Conservation (phyloP, 208 protist genomes). For the Acanthamoeba sp. region DNA sequence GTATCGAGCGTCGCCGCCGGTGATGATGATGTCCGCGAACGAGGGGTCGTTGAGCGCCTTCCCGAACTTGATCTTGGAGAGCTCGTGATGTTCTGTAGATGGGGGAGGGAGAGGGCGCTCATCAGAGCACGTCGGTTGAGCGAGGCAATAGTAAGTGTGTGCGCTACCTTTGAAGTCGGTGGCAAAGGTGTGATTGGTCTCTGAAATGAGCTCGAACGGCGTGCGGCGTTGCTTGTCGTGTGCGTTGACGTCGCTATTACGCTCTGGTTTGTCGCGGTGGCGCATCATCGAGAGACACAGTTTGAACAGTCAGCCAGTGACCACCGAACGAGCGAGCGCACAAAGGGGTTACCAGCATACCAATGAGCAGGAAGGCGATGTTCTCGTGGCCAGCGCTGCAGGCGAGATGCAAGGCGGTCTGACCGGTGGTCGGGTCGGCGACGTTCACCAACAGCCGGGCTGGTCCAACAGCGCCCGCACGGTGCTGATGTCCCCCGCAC, state of each 20-base stretch:
- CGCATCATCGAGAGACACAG: background rate
- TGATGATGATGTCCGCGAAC: slow-evolving; percentile 1
- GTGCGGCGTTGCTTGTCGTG: background rate
- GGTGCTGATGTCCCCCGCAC: background rate
- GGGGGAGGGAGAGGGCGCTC: background rate
- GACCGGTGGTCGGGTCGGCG: background rate
- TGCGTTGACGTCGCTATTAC: background rate
- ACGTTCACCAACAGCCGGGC: background rate
- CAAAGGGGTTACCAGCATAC: background rate
- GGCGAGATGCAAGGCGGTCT: slow-evolving; percentile 1
- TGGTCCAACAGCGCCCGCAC: slow-evolving; percentile 49
- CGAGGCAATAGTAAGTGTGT: background rate
- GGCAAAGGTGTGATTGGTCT: slow-evolving; percentile 6
- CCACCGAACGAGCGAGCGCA: background rate
- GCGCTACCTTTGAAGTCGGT: background rate
- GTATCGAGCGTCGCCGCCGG: background rate
- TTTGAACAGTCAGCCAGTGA: too few relatives aligned
- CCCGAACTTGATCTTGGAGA: slow-evolving; percentile 30
- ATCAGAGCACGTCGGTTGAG: background rate
- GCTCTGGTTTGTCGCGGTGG: background rate
- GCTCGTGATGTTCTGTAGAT: background rate
- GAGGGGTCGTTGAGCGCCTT: background rate
- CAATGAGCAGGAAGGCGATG: slow-evolving; percentile 25
- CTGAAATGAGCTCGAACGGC: background rate
- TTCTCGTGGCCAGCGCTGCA: background rate